Percentiles rank a stretch among this genome's conserved stretches.
Conservation (phyloP, 148 eudicot species). For the Persicaria tinctoria region DNA sequence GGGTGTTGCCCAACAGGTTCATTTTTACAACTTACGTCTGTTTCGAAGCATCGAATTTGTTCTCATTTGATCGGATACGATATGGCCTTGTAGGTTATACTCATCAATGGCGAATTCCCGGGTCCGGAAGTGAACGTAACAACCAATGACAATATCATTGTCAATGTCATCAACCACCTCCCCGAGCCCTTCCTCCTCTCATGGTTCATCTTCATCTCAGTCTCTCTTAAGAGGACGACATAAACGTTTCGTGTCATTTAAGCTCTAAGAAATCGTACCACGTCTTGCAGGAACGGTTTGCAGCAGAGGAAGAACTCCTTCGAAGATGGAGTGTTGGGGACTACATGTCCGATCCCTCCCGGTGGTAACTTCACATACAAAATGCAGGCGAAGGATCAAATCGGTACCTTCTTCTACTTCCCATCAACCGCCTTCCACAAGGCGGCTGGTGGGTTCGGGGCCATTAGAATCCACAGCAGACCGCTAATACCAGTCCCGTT, state of each 20-base stretch:
- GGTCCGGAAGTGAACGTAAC: constrained; percentile 63
- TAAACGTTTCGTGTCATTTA: not conserved
- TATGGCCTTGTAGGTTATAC: constrained; percentile 47
- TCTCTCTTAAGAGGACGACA: not conserved
- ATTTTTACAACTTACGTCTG: too few species aligned
- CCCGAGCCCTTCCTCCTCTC: constrained; percentile 74
- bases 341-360: constrained; percentile 84
- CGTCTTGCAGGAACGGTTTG: constrained; percentile 50
- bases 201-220: constrained; percentile 32
- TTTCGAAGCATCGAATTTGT: too few species aligned
- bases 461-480: constrained; percentile 54
- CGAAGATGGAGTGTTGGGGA: constrained; percentile 74
- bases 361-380: constrained; percentile 73
- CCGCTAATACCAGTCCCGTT: constrained; percentile 74
- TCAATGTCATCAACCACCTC: constrained; percentile 55
- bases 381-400: constrained; percentile 80
- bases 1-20: constrained; percentile 35
- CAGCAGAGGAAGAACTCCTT: constrained; percentile 77
- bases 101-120: constrained; percentile 74
- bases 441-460: constrained; percentile 84
- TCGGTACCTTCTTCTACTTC: constrained; percentile 77
- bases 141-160: constrained; percentile 66
- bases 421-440: constrained; percentile 77
- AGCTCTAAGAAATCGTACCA: not conserved
- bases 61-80: not conserved